Evolutionary conservation across 148 eudicot species (phyloP), one percentile per base, ranked within the genome.

Genomic region (Limonium bicolor): DNA sequence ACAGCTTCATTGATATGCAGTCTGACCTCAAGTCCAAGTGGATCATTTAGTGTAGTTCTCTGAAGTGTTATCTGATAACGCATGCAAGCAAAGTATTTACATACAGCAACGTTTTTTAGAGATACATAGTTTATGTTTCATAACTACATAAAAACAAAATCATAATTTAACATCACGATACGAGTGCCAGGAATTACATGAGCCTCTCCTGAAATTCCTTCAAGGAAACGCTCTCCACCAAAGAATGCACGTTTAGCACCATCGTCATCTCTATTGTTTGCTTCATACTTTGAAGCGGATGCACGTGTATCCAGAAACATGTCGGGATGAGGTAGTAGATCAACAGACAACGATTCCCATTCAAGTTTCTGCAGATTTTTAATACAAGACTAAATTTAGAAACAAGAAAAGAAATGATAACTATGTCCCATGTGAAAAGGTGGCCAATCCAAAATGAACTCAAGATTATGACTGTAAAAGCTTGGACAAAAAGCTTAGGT

Each of bases 171-270:
- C n/a, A n/a, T n/a, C n/a, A n/a, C n/a, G n/a, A n/a, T 10, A 13
- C 24, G 53, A 27, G 20, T 46, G 17, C 48, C 15, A 43, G 26
- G 48, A 40, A 57, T 65, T 82, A 88, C 96, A 80, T 74, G 44
- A 64, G 96, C 94, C 53, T 88, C 78, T 60, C 96, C 96, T n/a
- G 96, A 80, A 52, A 88, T 74, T 62, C 96, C 96, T 65, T 88
- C 96, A 36, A 88, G 67, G 62, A 88, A 83, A 20, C 94, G 72
- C 70, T 88, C 96, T 39, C 96, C 96, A 13, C 96, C 94, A 77
- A 88, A 88, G 61, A 88, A 88, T 22, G 60, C 64, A 42, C 96
- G 80, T 50, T 80, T 88, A 59, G 92, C 96, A 54, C 94, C 96
- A 66, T 88, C 94, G 36, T 80, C 86, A 31, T 88, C 94, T 66